Evolutionary conservation across 2,329 filamentous ascomycete species (phyloP).

Genomic region (Beauveria asiatica): DNA sequence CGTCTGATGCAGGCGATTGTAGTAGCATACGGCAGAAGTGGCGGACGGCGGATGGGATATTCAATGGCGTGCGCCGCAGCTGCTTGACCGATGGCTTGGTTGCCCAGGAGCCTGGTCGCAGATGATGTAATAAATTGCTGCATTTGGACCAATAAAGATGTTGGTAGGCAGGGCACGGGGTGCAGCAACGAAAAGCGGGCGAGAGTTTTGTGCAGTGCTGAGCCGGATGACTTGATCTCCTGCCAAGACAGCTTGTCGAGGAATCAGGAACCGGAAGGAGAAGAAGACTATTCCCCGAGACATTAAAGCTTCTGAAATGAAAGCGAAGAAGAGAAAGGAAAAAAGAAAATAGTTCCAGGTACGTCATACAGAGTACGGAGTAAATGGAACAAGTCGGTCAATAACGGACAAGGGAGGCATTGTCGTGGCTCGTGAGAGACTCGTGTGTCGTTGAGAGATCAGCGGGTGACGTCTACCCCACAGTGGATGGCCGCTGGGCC

Average conservation of each 20-base stretch:
- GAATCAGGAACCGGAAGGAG: not conserved
- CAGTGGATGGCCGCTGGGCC: constrained; percentile 9
- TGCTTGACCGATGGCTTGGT: no score
- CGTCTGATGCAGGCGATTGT: not conserved
- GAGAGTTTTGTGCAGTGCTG: not conserved
- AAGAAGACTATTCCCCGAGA: not conserved
- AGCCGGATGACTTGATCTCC: not conserved
- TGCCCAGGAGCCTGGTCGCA: no score
- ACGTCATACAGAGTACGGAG: no score
- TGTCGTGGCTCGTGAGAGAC: not conserved
- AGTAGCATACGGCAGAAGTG: no score
- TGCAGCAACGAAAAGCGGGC: not conserved
- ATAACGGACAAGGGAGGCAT: not conserved
- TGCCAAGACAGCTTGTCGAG: not conserved
- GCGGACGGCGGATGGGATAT: no score
- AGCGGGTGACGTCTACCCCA: not conserved
- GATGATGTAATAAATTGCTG: no score
- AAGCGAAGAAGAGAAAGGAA: no score
- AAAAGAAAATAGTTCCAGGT: not conserved
- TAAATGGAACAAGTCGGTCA: not conserved
- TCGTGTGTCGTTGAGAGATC: not conserved
- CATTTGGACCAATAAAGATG: no score
- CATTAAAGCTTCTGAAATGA: not conserved
- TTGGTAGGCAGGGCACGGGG: not conserved
- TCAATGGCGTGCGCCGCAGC: no score